Evolutionary conservation across 805 yeast genomes (phyloP).

Genomic region (Hanseniaspora mollemarum): DNA sequence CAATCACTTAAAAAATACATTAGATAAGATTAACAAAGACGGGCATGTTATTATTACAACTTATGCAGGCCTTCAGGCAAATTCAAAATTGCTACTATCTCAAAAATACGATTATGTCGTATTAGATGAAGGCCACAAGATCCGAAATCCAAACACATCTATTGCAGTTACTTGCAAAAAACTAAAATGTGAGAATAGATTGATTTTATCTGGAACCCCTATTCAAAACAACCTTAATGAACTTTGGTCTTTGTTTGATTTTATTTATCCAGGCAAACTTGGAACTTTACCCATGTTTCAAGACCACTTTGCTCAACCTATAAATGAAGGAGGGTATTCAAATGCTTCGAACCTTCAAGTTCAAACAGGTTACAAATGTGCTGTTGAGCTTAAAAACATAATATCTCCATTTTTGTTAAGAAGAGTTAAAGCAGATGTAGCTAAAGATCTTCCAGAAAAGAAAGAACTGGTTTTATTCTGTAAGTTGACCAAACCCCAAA

Average conservation of each 20-base stretch:
- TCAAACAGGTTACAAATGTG: constrained; percentile 92
- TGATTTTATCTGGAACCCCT: constrained; percentile 91
- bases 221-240: constrained; percentile 88
- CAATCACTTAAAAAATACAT: constrained; percentile 32
- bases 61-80: constrained; percentile 71
- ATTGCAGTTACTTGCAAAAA: constrained; percentile 79
- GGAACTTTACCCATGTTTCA: constrained; percentile 94
- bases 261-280: constrained; percentile 84
- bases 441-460: constrained; percentile 85
- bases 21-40: constrained; percentile 43
- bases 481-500: constrained; percentile 65
- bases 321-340: constrained; percentile 95
- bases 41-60: constrained; percentile 89
- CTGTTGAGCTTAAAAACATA: constrained; percentile 74
- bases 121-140: constrained; percentile 93
- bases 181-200: constrained; percentile 68
- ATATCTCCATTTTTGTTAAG: constrained; percentile 82
- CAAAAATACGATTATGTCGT: constrained; percentile 81
- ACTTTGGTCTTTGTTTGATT: constrained; percentile 90
- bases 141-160: constrained; percentile 85
- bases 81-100: constrained; percentile 51
- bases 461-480: constrained; percentile 91
- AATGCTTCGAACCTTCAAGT: constrained; percentile 93
- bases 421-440: constrained; percentile 86
- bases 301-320: constrained; percentile 82